A percentile compares a stretch with the other conserved stretches of the same genome.
These are phyloP conservation scores for Lophiotrema nucula DNA, from an alignment of 495 filamentous ascomycete species.

Conservation along the genomic window DNA sequence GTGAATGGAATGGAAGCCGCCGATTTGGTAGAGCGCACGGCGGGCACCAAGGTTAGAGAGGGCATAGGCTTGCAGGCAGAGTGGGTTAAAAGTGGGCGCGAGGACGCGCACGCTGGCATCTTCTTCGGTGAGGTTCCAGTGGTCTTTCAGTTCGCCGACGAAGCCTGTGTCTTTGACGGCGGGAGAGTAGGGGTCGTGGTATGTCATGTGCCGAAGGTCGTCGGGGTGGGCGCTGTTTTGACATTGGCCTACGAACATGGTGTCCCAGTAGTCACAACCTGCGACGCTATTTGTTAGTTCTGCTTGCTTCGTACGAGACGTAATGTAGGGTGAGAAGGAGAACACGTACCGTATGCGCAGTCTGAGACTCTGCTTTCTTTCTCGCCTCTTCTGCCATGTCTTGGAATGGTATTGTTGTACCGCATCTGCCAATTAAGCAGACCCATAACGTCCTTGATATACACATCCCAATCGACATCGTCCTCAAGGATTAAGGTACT, in stretches of 20 bases:
- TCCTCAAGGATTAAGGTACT: slow-evolving; percentile 50
- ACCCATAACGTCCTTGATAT: slow-evolving; percentile 42
- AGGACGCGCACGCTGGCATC: slow-evolving; percentile 18
- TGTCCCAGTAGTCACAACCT: slow-evolving; percentile 34
- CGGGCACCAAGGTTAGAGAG: slow-evolving; percentile 19
- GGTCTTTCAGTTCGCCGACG: slow-evolving; percentile 10
- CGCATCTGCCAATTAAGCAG: slow-evolving; percentile 15
- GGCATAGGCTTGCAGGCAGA: slow-evolving; percentile 26
- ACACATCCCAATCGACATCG: slow-evolving; percentile 51
- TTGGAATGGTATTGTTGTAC: slow-evolving; percentile 29
- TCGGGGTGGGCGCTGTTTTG: slow-evolving; percentile 13
- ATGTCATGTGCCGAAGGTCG: slow-evolving; percentile 7
- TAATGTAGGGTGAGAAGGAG: no score
- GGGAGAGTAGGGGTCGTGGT: slow-evolving; percentile 12
- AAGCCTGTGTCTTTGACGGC: neutral
- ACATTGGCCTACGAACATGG: slow-evolving; percentile 26
- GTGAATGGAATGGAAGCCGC: slow-evolving; percentile 12
- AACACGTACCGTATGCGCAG: slow-evolving; percentile 27
- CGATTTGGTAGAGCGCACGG: slow-evolving; percentile 29
- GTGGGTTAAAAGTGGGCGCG: slow-evolving; percentile 6
- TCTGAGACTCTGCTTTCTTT: slow-evolving; percentile 20
- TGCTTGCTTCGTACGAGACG: no score
- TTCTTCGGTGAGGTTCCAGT: slow-evolving; percentile 10
- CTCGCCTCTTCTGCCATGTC: slow-evolving; percentile 9
- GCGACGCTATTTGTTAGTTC: neutral